Evolutionary conservation across 2,329 filamentous ascomycete species (phyloP).

Genomic region (Phialophora verrucosa): DNA sequence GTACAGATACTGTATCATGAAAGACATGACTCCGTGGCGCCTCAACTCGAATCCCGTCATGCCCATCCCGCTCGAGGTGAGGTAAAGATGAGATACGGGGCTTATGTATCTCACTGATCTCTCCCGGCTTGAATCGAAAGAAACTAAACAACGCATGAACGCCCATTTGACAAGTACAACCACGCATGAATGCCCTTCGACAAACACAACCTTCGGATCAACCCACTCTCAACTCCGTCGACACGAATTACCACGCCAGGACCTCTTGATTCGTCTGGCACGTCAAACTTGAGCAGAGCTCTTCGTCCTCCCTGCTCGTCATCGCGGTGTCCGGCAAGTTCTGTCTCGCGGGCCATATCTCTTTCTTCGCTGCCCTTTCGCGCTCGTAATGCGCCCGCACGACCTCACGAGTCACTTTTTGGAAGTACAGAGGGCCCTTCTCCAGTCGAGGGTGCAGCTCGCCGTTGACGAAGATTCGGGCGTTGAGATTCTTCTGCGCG

Average conservation of each 20-base stretch:
- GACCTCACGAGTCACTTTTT: slow-evolving; percentile 57
- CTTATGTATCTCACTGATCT: too few relatives aligned
- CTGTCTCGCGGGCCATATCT: slow-evolving; percentile 58
- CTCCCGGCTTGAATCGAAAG: too few relatives aligned
- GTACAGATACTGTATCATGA: too few relatives aligned
- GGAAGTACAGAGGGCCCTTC: slow-evolving; percentile 64
- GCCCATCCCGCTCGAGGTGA: too few relatives aligned
- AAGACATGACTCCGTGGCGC: too few relatives aligned
- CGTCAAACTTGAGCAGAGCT: slow-evolving; percentile 27
- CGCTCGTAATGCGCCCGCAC: slow-evolving; percentile 56
- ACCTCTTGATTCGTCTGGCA: slow-evolving; percentile 26
- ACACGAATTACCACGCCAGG: slow-evolving; percentile 26
- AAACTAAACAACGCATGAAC: too few relatives aligned
- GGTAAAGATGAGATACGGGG: too few relatives aligned
- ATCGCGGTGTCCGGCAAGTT: slow-evolving; percentile 27
- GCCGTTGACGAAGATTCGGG: slow-evolving; percentile 67
- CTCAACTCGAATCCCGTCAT: too few relatives aligned
- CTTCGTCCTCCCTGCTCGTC: slow-evolving; percentile 34
- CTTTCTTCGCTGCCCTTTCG: slow-evolving; percentile 52
- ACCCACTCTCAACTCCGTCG: background rate
- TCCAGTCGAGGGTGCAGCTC: slow-evolving; percentile 67
- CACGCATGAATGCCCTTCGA: too few relatives aligned
- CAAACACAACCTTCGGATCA: too few relatives aligned
- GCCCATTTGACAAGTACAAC: too few relatives aligned
- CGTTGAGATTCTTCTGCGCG: slow-evolving; percentile 66